A percentile compares a stretch with the other conserved stretches of the same genome.
phyloP scores from a whole-genome alignment of 345 rosid species.

The Hypericum androsaemum region DNA sequence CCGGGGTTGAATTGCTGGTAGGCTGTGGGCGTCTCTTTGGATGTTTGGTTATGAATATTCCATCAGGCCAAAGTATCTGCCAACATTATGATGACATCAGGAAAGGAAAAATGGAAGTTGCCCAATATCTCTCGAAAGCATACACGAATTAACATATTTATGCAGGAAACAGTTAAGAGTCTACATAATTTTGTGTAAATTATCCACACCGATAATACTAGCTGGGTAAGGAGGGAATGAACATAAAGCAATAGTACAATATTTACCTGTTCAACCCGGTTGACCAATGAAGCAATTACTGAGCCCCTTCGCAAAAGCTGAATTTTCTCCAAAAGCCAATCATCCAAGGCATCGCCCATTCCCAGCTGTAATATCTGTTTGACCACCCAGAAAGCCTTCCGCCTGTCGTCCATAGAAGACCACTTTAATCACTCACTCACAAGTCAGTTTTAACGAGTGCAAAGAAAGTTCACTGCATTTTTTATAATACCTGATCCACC shows the following conservation, averaged over 20 bases:
- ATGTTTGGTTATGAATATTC: constrained; percentile 88
- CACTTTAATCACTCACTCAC: not conserved
- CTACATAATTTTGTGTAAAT: no score
- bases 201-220: no score
- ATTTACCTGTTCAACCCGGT: constrained; percentile 82
- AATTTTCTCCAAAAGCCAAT: constrained; percentile 93
- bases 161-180: no score
- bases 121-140: no score
- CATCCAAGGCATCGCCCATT: constrained; percentile 99
- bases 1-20: constrained; percentile 20
- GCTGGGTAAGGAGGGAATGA: no score
- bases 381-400: constrained; percentile 97
- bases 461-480: not conserved
- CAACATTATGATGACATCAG: constrained; percentile 9
- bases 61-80: constrained; percentile 99
- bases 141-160: no score
- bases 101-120: not conserved
- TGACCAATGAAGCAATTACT: constrained; percentile 81
- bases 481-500: constrained; percentile 82
- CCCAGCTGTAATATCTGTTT: constrained; percentile 96
- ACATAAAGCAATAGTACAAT: no score
- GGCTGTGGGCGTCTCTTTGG: constrained; percentile 56
- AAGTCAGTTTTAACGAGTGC: no score
- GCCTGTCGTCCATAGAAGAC: constrained; percentile 37
- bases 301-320: constrained; percentile 73